Evolutionary conservation across 2,329 filamentous ascomycete genomes (phyloP), one percentile per base, ranked within the genome.

Genomic region (Thelonectria blattea): DNA sequence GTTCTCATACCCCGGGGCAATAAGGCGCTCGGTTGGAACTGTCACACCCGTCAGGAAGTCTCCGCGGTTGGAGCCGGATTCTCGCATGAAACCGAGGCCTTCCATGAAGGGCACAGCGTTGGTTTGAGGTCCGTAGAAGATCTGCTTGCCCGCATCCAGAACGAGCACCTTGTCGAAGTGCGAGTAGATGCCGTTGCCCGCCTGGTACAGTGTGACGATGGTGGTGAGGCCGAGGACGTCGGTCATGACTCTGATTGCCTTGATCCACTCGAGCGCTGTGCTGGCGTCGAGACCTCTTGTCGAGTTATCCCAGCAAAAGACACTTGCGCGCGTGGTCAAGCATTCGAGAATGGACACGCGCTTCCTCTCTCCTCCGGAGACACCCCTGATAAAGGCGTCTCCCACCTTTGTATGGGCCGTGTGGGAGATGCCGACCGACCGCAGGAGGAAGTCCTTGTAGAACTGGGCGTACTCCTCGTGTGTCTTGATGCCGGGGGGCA

Each of bases 101-200:
- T 87, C 76, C 68, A 92, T 92, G 71, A 89, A 92, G 32, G 80
- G 75, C 68, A 85, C 1, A 87, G 88, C 88, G 3, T 84, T 76
- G 4, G 80, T 77, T 0, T 81, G 81, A 1, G 76, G 78, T 3
- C 88, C 89, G 63, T 88, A 91, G 75, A 83, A 91, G 57, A 89
- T 86, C 68, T 89, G 87, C 48, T 70, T 85, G 1, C 91, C 91
- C 51, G 85, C 79, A 65, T 93, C 89, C 54, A 94, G 91, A 18
- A 93, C 85, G 52, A 93, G 74, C 2, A 93, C 91, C 75, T 93
- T 93, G 73, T 95, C 91, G 84, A 93, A 91, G 32, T 76, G 64
- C 49, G 77, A 72, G 41, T 80, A 80, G 53, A 81, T 80, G 2
- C 74, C 77, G 60, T 81, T 77, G 7, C 79, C 77, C 0, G 75